Evolutionary conservation across 345 rosid species (phyloP), one percentile per base, ranked within the genome.

Genomic region (Aquilaria malaccensis): DNA sequence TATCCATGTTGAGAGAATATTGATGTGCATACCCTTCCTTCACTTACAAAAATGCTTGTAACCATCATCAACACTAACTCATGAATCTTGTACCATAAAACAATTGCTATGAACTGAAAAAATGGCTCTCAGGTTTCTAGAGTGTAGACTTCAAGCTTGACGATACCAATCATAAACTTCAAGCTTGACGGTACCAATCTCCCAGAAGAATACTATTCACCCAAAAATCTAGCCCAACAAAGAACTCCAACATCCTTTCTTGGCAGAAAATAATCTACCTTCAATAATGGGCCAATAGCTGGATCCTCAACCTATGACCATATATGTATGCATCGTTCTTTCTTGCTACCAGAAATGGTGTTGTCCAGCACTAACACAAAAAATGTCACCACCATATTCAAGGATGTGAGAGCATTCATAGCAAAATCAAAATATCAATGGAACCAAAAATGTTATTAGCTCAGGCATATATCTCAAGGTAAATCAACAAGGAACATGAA

Each of bases 341-440:
- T 79, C 58, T 77, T 75, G 71, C 84, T 83, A 47, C 97, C 97
- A 7, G 96, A 96, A 56, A 93, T 97, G 3, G 96, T 87, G 76
- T 84, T 89, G 69, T 93, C 97, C 48, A 93, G 79, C 64, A 87
- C 58, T 37, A 89, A 75, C 43, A 85, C 65, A 74, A 93, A 41
- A 50, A 93, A 70, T 6, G 98, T 89, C 69, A 93, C 92, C 65
- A 93, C 88, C 97, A 85, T 89, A 82, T 79, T 89, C 85, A 93
- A 32, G 9, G 98, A 93, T 79, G 89, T 33, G 52, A 89, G 79
- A 1, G 85, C 86, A 55, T 89, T 93, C 73, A 87, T 52, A 0
- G 94, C 85, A 65, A 87, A 93, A 77, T 89, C 88, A 72, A 93
- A 61, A 97, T 93, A 85, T 30, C 14, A 67, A 37, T 9, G 61